Base-by-base conservation (phyloP, 2,329 filamentous ascomycete species). In the Triangularia verruculosa region DNA sequence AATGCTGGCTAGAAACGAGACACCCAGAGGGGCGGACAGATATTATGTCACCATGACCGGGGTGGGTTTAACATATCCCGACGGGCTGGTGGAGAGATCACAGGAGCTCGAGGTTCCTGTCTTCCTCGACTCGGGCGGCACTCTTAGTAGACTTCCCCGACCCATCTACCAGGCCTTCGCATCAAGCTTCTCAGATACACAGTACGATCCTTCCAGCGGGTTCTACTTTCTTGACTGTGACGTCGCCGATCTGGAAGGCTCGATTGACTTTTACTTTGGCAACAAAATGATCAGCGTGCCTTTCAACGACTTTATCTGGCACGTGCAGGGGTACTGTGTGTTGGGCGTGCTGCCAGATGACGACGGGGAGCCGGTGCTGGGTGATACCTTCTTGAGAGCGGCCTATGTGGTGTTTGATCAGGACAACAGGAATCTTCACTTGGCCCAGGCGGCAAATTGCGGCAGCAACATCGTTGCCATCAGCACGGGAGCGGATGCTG, bases 91-190 rank as follows among this genome's bases (percentile, higher is more conserved):
- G 7, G 67, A 66, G 12, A 67, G 61, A 2, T 72, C 73, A 8
- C 56, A 68, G 7, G 57, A 57, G 9, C 65, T 71, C 12, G 27
- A 62, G 15, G 59, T 71, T 4, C 66, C 73, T 22, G 69, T 75
- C 1, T 73, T 76, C 47, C 75, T 86, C 59, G 83, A 86, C 73
- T 82, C 80, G 2, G 83, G 83, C 59, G 80, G 81, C 1, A 84
- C 83, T 0, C 71, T 85, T 12, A 78, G 75, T 3, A 76, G 79
- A 20, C 76, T 86, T 39, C 82, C 82, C 17, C 67, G 74, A 9
- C 51, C 72, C 1, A 72, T 82, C 7, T 80, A 80, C n/a, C 63
- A 68, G 4, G 76, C 76, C 1, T 75, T 86, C 3, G 77, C 80
- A 1, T 66, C 74, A 3, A 73, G 74, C n/a, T 78, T 86, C 30